Evolutionary conservation across 1,139 yeast genomes (phyloP).

Genomic region (Yamadazyma sp.): DNA sequence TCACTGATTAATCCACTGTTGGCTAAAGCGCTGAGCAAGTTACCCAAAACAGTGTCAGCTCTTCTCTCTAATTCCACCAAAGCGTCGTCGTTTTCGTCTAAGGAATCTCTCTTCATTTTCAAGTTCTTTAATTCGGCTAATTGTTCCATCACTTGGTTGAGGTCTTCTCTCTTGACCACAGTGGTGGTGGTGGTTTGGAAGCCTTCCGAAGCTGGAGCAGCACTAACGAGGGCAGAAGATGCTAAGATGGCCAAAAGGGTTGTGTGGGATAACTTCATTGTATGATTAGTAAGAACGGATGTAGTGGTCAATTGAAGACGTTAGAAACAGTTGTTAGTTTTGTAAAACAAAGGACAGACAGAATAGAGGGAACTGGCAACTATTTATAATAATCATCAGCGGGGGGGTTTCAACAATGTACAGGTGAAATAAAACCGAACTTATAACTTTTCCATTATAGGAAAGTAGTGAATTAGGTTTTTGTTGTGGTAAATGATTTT

Average conservation of each 20-base stretch:
- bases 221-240: slow-evolving; percentile 37
- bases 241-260: slow-evolving; percentile 45
- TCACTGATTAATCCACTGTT: slow-evolving; percentile 42
- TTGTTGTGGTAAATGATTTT: slow-evolving; percentile 3
- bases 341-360: slow-evolving; percentile 2
- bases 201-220: slow-evolving; percentile 36
- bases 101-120: slow-evolving; percentile 37
- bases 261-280: slow-evolving; percentile 46
- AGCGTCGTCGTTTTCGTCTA: slow-evolving; percentile 29
- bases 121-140: slow-evolving; percentile 33
- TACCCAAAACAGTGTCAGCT: slow-evolving; percentile 37
- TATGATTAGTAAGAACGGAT: background rate
- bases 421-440: too few relatives aligned
- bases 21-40: slow-evolving; percentile 39
- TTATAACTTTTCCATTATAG: slow-evolving; percentile 8
- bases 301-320: background rate
- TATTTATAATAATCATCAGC: slow-evolving; percentile 5
- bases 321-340: background rate
- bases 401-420: too few relatives aligned
- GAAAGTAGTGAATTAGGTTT: slow-evolving; percentile 10
- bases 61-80: slow-evolving; percentile 34
- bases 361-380: slow-evolving; percentile 1
- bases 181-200: slow-evolving; percentile 17
- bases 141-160: slow-evolving; percentile 33
- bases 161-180: slow-evolving; percentile 39